A percentile compares a stretch with the other conserved stretches of the same genome.
Evolutionary conservation across 306 rosid genomes (phyloP).

Genomic region (Hippophae gyantsensis): DNA sequence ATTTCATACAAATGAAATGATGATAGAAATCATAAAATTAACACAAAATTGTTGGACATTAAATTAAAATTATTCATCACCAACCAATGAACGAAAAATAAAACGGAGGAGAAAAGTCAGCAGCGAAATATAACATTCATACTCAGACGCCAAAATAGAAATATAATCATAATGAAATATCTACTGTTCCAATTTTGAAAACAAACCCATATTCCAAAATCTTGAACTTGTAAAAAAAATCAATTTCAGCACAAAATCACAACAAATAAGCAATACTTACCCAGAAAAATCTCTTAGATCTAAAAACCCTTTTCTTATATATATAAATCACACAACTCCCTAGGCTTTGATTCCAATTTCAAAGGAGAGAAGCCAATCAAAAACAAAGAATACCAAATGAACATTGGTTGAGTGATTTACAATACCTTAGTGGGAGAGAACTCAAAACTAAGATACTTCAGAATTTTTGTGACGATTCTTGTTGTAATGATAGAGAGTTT

Average conservation of each 20-base stretch:
- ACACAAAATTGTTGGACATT: too few relatives aligned
- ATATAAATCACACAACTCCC: too few relatives aligned
- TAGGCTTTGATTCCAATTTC: too few relatives aligned
- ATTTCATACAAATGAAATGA: background rate
- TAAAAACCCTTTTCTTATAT: too few relatives aligned
- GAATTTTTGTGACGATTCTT: too few relatives aligned
- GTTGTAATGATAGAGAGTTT: too few relatives aligned
- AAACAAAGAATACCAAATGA: too few relatives aligned
- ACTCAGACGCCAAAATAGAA: slow-evolving; percentile 22
- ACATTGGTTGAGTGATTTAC: too few relatives aligned
- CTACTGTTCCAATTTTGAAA: slow-evolving; percentile 8
- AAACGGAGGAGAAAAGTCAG: background rate
- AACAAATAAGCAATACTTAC: background rate
- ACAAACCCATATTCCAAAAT: slow-evolving; percentile 3
- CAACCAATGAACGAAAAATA: background rate
- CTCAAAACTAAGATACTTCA: too few relatives aligned
- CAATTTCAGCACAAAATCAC: background rate
- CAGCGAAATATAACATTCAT: background rate
- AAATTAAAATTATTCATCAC: background rate
- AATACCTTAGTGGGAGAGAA: too few relatives aligned
- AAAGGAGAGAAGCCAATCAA: too few relatives aligned
- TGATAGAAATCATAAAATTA: background rate
- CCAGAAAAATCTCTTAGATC: too few relatives aligned
- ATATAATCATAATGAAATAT: background rate
- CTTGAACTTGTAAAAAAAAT: background rate